Percentiles rank a stretch among this genome's conserved stretches.
Conservation (phyloP, 345 rosid species). For the Eucalyptus brandiana region DNA sequence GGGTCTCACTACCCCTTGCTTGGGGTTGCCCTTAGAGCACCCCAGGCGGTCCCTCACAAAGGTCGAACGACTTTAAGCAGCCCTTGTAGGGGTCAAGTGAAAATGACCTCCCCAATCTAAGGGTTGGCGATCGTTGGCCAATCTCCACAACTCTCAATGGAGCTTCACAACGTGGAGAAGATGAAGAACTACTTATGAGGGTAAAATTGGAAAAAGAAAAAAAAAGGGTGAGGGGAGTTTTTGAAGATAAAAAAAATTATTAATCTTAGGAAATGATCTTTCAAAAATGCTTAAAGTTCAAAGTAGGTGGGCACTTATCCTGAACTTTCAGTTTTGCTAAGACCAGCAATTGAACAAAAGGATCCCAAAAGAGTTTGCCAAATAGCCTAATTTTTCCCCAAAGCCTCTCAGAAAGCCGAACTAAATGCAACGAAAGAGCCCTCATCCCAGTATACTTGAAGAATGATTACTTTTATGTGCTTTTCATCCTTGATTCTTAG, state of each 20-base stretch:
- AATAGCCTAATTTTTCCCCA: no score
- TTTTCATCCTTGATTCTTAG: background rate
- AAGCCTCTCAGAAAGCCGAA: background rate
- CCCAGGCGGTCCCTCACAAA: background rate
- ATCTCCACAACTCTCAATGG: background rate
- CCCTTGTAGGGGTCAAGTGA: background rate
- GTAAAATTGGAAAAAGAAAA: background rate
- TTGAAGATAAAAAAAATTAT: background rate
- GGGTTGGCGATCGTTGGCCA: background rate
- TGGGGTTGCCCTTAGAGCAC: no score
- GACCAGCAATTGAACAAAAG: background rate
- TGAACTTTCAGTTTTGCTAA: background rate
- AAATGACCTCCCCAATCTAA: background rate
- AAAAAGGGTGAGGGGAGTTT: background rate
- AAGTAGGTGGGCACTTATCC: accelerated
- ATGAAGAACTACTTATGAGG: background rate
- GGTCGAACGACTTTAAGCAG: background rate
- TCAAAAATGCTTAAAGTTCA: background rate
- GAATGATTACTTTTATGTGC: background rate
- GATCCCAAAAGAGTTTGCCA: background rate
- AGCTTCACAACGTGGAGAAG: background rate
- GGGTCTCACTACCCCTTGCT: background rate
- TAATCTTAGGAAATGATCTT: no score
- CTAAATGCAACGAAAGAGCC: background rate
- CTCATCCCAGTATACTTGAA: background rate